Percentiles rank a stretch among this genome's conserved stretches.
phyloP scores from a whole-genome alignment of 179 eudicot species.

The Spergularia azorica region DNA sequence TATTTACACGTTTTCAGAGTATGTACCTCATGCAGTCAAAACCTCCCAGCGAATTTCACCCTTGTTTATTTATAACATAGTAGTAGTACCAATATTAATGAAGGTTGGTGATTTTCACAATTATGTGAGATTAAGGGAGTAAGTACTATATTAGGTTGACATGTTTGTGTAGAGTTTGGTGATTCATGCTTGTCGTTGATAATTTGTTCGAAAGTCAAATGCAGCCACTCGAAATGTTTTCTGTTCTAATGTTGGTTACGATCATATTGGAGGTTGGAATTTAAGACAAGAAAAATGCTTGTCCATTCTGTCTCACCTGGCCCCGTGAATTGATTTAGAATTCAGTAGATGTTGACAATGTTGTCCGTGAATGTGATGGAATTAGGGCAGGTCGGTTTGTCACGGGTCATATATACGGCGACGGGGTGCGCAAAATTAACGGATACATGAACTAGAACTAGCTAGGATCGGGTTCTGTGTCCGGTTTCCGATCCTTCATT shows the following conservation, averaged over 20 bases:
- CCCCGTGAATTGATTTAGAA: slow-evolving; percentile 24
- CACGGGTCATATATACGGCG: not conserved
- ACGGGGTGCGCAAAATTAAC: too few relatives aligned
- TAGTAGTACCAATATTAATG: too few relatives aligned
- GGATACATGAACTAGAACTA: too few relatives aligned
- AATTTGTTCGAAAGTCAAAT: not conserved
- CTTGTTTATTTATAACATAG: too few relatives aligned
- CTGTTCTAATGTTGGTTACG: slow-evolving; percentile 14
- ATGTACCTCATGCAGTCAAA: too few relatives aligned
- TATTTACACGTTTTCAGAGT: too few relatives aligned
- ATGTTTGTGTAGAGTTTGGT: not conserved
- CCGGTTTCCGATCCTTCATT: too few relatives aligned
- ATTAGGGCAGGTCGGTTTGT: not conserved
- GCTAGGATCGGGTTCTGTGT: too few relatives aligned
- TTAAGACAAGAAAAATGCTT: slow-evolving; percentile 8
- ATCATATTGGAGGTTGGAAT: not conserved
- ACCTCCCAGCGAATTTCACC: too few relatives aligned
- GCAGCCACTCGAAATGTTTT: slow-evolving; percentile 10
- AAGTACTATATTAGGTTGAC: not conserved
- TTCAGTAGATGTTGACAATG: too few relatives aligned
- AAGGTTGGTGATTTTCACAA: too few relatives aligned
- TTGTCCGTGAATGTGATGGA: not conserved
- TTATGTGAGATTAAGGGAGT: not conserved
- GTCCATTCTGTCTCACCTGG: not conserved
- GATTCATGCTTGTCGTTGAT: slow-evolving; percentile 17